Evolutionary conservation across 176 grass and related monocot species (phyloP), one percentile per base, ranked within the genome.

Genomic region (Tillandsia fasciculata): DNA sequence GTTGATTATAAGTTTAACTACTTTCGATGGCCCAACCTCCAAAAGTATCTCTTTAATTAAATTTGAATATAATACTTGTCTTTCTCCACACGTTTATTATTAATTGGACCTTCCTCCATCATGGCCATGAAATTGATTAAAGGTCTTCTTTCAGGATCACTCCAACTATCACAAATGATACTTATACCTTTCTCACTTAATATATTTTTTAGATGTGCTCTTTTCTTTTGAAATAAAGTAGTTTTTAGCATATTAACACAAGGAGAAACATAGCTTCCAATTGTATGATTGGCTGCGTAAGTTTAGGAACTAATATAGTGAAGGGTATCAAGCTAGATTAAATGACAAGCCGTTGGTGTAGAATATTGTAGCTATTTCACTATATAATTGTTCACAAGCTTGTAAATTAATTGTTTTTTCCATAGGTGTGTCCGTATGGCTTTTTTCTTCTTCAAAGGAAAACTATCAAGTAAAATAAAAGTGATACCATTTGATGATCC

Each of bases 81-180:
- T 23, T 68, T 81, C 23, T 74, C 8, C 12, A 67, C 14, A 67
- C 51, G 12, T 49, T 73, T 15, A 10, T 52, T 48, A 67, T 80
- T n/a, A 3, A 80, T 54, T 1, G 49, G 48, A 50, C 42, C 12
- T 0, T 49, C 22, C 50, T 80, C 59, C 2, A 33, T 71, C 12
- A 67, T 9, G 10, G 49, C 61, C 22, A 74, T 53, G 67, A 80
- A 68, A 52, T 50, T 80, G 12, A 80, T 67, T 13, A n/a, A 17
- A 10, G 50, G 50, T 26, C 13, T 49, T 27, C 14, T 53, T 70
- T 79, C 1, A 2, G 57, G 22, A 70, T 63, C 3, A 8, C 23
- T 70, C 66, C 51, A 69, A 49, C 67, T 24, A 26, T 72, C 50
- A 64, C 68, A 71, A 12, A 70, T 66, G 49, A 59, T 26, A 22